phyloP scores from a whole-genome alignment of 306 rosid genomes.

The Comarum palustre region DNA sequence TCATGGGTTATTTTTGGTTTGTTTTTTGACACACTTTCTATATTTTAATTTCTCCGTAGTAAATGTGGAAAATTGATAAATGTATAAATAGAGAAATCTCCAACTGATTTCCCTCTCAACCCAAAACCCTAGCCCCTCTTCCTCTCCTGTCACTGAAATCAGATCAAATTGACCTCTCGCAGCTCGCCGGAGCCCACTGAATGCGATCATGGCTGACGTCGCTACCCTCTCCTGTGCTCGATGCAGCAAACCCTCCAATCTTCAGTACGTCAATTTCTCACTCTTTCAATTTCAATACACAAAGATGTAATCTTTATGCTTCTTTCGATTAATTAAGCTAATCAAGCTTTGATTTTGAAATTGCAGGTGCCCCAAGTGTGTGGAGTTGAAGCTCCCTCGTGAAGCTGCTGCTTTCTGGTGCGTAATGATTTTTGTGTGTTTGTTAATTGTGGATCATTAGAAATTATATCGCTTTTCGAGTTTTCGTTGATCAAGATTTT shows the following conservation, averaged over 20 bases:
- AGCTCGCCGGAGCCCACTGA: background rate
- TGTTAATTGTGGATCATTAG: background rate
- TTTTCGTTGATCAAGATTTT: background rate
- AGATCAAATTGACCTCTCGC: slow-evolving; percentile 14
- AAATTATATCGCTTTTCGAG: background rate
- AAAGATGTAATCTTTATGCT: background rate
- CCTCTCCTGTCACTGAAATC: background rate
- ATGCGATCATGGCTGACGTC: slow-evolving; percentile 46
- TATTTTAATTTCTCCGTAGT: too few species aligned
- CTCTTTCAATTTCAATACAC: background rate
- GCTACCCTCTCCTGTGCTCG: slow-evolving; percentile 54
- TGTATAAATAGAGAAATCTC: too few species aligned
- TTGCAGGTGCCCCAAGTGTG: slow-evolving; percentile 86
- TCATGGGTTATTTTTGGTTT: too few species aligned
- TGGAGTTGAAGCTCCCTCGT: slow-evolving; percentile 86
- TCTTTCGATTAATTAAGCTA: background rate
- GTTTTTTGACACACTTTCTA: too few species aligned
- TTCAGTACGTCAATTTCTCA: slow-evolving; percentile 53
- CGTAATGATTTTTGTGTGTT: slow-evolving; percentile 32
- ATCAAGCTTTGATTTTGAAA: background rate
- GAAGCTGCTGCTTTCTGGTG: slow-evolving; percentile 90
- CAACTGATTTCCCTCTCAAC: too few species aligned
- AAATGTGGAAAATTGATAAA: too few species aligned
- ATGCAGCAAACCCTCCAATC: slow-evolving; percentile 77
- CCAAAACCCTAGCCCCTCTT: background rate